phyloP scores from a whole-genome alignment of 2,329 filamentous ascomycete genomes.

The Westerdykella aurantiaca region DNA sequence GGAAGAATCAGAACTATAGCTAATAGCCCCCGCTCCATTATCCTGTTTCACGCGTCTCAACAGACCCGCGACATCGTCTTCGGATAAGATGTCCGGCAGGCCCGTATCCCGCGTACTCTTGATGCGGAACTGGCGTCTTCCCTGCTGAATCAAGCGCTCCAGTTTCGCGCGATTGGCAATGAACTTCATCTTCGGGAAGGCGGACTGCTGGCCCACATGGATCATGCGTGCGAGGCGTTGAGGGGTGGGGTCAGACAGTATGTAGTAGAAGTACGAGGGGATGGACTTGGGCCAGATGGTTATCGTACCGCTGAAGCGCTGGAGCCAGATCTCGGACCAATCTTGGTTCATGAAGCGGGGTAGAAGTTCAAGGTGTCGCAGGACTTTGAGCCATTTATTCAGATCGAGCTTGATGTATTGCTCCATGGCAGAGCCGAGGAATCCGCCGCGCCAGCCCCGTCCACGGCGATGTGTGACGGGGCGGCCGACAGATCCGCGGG shows the following conservation, averaged over 20 bases:
- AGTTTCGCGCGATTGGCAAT: constrained; percentile 80
- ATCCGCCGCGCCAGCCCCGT: constrained; percentile 92
- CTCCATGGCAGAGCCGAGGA: constrained; percentile 84
- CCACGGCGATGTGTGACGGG: constrained; percentile 92
- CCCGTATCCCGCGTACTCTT: constrained; percentile 27
- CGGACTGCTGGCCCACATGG: constrained; percentile 78
- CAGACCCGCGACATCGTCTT: constrained; percentile 43
- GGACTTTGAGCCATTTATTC: constrained; percentile 94
- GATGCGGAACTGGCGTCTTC: constrained; percentile 42
- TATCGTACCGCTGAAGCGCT: constrained; percentile 88
- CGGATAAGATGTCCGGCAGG: constrained; percentile 38
- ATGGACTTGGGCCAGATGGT: constrained; percentile 90
- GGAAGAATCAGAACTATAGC: constrained; percentile 25
- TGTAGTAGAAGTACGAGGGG: constrained; percentile 74
- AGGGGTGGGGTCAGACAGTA: constrained; percentile 75
- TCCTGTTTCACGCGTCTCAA: constrained; percentile 29
- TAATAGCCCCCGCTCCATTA: constrained; percentile 5
- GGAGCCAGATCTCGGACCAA: constrained; percentile 94
- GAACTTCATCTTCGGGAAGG: constrained; percentile 89
- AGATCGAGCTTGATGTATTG: constrained; percentile 95
- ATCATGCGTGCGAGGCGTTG: constrained; percentile 80
- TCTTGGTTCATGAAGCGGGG: constrained; percentile 89
- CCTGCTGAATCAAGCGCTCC: constrained; percentile 61
- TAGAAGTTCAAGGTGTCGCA: constrained; percentile 85
- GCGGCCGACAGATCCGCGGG: constrained; percentile 81